Conservation (phyloP, 352 stramenopile species). For the Phytophthora nicotianae region DNA sequence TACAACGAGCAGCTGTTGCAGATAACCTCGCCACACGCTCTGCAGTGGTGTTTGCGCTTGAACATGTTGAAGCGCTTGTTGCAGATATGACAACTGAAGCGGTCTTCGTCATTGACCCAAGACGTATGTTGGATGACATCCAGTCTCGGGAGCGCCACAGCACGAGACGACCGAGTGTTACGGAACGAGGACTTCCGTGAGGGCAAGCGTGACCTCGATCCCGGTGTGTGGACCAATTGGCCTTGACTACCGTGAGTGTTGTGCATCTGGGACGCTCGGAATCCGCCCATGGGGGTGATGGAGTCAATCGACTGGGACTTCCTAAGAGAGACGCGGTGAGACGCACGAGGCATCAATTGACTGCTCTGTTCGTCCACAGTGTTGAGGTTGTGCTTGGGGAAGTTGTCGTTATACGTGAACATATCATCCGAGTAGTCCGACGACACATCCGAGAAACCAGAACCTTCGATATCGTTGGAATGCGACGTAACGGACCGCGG, state of each 20-base stretch:
- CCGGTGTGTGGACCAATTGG: conserved; percentile 32
- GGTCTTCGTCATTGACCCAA: conserved; percentile 88
- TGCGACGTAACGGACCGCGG: conserved; percentile 61
- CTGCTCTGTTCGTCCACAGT: conserved; percentile 78
- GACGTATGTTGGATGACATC: conserved; percentile 82
- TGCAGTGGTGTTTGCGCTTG: conserved; percentile 88
- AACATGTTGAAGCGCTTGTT: conserved; percentile 91
- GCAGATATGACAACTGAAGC: conserved; percentile 88
- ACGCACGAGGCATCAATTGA: conserved; percentile 43
- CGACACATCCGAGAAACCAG: conserved; percentile 48
- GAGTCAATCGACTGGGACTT: conserved; percentile 64
- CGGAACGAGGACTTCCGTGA: conserved; percentile 81
- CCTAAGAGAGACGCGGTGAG: conserved; percentile 41
- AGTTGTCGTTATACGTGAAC: conserved; percentile 58
- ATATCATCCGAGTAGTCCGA: conserved; percentile 70
- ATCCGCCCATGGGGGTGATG: conserved; percentile 39
- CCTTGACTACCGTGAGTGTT: conserved; percentile 29
- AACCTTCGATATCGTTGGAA: conserved; percentile 80
- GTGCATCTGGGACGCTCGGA: conserved; percentile 43
- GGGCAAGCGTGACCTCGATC: conserved; percentile 31
- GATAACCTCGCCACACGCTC: conserved; percentile 86
- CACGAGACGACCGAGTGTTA: conserved; percentile 73
- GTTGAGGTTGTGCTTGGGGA: conserved; percentile 67
- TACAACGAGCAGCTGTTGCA: conserved; percentile 86
- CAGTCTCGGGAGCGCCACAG: conserved; percentile 71